Evolutionary conservation across 495 filamentous ascomycete species (phyloP), one percentile per base, ranked within the genome.

Genomic region (Hypomontagnella monticulosa): DNA sequence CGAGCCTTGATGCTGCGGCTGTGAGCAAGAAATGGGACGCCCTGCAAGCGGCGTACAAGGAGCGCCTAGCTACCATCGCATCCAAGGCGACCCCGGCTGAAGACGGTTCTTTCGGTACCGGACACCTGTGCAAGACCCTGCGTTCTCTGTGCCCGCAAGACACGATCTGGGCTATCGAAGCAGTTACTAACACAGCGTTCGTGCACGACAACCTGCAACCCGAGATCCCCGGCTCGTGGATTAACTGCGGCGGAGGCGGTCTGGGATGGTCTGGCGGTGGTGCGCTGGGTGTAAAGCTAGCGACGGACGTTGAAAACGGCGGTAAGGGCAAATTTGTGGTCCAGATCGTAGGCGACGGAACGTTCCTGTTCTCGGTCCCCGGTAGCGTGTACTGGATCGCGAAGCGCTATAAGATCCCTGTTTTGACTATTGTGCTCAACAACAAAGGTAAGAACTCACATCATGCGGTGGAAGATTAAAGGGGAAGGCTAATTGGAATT

Each of bases 261-360:
- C 83, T 97, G 0, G 94, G 94, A 15, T 98, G 94, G 94, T 94
- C 90, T n/a, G 94, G 94, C 16, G 94, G 94, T 42, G 94, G 85
- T 55, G 87, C 91, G 1, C 76, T 96, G 3, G 94, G 94, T 12
- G 92, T 97, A 73, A 97, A 97, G 74, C 84, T 98, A 19, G 94
- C 93, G 4, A 84, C 87, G 0, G 89, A 93, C 52, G 75, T 74
- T 19, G 80, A 89, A 41, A 84, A 86, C 20, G 77, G 78, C 16
- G 84, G 85, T 19, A 90, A 89, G 74, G 87, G 88, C 32, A 91
- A 91, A 67, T 97, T 98, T 68, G 92, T 98, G 2, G 91, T 91
- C 57, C 93, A 97, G 64, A 89, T 98, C 42, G 94, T 97, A 1
- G 94, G 94, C 14, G 94, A 98, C 55, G 94, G 94, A 9, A 95